Percentiles rank a stretch among this genome's conserved stretches.
Conservation (phyloP, 768 basidiomycete genomes). For the Naematelia encephala region DNA sequence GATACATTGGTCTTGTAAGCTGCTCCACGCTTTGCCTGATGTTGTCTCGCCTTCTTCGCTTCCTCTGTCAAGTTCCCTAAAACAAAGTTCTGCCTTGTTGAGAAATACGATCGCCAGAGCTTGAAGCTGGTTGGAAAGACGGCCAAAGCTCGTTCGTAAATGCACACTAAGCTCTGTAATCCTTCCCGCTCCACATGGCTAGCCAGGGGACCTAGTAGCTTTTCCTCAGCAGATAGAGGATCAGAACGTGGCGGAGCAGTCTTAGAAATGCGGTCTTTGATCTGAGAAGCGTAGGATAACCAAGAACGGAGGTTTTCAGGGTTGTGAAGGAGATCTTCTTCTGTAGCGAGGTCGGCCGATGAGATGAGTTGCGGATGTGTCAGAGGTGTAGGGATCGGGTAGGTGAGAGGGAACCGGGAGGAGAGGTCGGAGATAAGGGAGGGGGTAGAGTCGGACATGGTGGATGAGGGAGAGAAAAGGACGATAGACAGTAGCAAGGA, state of each 20-base stretch:
- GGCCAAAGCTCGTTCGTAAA: conserved; percentile 87
- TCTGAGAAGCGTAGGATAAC: conserved; percentile 78
- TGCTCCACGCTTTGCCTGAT: conserved; percentile 64
- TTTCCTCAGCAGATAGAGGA: conserved; percentile 39
- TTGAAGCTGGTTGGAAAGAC: conserved; percentile 90
- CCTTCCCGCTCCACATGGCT: conserved; percentile 68
- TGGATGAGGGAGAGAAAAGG: not conserved
- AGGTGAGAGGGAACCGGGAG: conserved; percentile 73
- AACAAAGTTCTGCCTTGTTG: conserved; percentile 77
- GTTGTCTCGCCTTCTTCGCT: conserved; percentile 57
- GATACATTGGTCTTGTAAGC: conserved; percentile 89
- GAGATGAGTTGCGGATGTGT: conserved; percentile 74
- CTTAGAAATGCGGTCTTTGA: conserved; percentile 62
- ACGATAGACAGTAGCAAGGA: not conserved
- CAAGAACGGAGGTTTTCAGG: conserved; percentile 87
- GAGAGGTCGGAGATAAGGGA: conserved; percentile 51
- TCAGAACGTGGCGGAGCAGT: conserved; percentile 40
- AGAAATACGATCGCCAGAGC: conserved; percentile 90
- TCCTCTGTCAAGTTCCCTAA: conserved; percentile 57
- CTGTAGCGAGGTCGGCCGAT: conserved; percentile 72
- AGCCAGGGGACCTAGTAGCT: conserved; percentile 74
- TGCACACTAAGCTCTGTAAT: conserved; percentile 77
- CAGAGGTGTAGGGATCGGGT: conserved; percentile 74
- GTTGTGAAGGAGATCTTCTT: conserved; percentile 90
- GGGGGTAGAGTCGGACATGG: conserved; percentile 12